Evolutionary conservation across 2,329 filamentous ascomycete genomes (phyloP).

Genomic region (Trichophyton simii): DNA sequence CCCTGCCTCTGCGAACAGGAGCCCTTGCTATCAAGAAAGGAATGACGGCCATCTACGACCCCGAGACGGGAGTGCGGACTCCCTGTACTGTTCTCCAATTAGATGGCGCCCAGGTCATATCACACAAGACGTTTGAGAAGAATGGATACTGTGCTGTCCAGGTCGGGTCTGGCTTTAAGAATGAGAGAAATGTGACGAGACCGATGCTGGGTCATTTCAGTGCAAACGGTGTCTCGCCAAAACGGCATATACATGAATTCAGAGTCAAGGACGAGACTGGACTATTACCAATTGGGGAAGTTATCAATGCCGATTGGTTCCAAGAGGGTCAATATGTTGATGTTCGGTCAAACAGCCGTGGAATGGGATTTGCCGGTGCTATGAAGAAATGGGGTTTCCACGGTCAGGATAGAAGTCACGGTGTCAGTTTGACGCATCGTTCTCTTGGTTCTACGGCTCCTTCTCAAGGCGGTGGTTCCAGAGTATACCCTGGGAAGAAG

Average conservation of each 20-base stretch:
- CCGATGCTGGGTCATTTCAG: constrained; percentile 83
- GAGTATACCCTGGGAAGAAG: constrained; percentile 90
- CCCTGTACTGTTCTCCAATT: constrained; percentile 89
- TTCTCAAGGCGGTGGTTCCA: constrained; percentile 80
- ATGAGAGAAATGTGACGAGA: constrained; percentile 63
- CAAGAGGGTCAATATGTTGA: constrained; percentile 82
- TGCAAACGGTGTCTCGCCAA: constrained; percentile 66
- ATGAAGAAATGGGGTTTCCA: constrained; percentile 93
- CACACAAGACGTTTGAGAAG: constrained; percentile 64
- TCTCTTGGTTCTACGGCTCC: constrained; percentile 82
- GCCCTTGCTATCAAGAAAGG: constrained; percentile 83
- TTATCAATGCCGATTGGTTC: constrained; percentile 82
- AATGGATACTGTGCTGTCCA: constrained; percentile 95
- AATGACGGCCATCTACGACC: constrained; percentile 83
- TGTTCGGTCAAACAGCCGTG: constrained; percentile 62
- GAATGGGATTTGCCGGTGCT: constrained; percentile 89
- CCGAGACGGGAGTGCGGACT: constrained; percentile 59
- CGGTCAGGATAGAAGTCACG: constrained; percentile 84
- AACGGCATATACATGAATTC: constrained; percentile 76
- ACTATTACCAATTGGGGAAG: constrained; percentile 60
- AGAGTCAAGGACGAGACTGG: constrained; percentile 62
- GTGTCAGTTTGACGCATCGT: constrained; percentile 88
- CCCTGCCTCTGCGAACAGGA: constrained; percentile 58
- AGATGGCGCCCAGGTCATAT: constrained; percentile 79
- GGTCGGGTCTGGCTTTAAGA: constrained; percentile 64